Evolutionary conservation across 2,329 filamentous ascomycete species (phyloP).

Genomic region (Alternaria longipes): DNA sequence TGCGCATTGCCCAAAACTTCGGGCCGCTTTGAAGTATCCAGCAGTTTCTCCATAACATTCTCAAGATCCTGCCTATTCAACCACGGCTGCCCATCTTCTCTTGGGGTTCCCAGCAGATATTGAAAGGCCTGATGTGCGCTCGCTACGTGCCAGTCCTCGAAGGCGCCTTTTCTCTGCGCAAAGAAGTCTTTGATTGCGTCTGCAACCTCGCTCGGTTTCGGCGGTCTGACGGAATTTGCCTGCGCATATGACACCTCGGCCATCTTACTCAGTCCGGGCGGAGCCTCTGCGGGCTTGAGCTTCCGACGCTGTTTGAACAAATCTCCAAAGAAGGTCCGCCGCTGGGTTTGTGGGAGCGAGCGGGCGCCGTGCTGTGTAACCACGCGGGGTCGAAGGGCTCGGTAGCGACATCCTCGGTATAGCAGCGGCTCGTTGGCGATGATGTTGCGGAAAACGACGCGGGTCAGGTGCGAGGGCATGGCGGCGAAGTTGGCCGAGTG

Average conservation of each 20-base stretch:
- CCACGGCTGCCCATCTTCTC: constrained; percentile 41
- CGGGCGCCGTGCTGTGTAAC: constrained; percentile 32
- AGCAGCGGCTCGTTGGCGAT: constrained; percentile 61
- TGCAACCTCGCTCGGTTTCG: constrained; percentile 68
- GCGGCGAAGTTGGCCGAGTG: constrained; percentile 21
- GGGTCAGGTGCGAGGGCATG: constrained; percentile 70
- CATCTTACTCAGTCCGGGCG: constrained; percentile 76
- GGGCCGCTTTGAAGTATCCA: constrained; percentile 37
- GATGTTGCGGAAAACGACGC: constrained; percentile 67
- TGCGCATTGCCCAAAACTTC: constrained; percentile 52
- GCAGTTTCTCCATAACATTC: constrained; percentile 21
- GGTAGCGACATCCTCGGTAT: constrained; percentile 56
- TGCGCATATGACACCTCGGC: constrained; percentile 72
- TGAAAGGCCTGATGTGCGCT: constrained; percentile 67
- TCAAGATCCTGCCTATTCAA: constrained; percentile 37
- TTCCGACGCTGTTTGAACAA: constrained; percentile 69
- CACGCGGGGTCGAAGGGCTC: constrained; percentile 36
- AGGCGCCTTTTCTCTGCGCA: constrained; percentile 28
- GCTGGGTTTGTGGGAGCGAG: constrained; percentile 44
- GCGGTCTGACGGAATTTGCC: constrained; percentile 70
- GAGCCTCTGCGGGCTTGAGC: constrained; percentile 69
- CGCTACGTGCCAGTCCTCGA: constrained; percentile 58
- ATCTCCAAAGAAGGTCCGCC: constrained; percentile 69
- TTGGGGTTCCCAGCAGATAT: constrained; percentile 61
- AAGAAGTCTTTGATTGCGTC: constrained; percentile 59